phyloP scores from a whole-genome alignment of 306 rosid species.

The Sophora flavescens region DNA sequence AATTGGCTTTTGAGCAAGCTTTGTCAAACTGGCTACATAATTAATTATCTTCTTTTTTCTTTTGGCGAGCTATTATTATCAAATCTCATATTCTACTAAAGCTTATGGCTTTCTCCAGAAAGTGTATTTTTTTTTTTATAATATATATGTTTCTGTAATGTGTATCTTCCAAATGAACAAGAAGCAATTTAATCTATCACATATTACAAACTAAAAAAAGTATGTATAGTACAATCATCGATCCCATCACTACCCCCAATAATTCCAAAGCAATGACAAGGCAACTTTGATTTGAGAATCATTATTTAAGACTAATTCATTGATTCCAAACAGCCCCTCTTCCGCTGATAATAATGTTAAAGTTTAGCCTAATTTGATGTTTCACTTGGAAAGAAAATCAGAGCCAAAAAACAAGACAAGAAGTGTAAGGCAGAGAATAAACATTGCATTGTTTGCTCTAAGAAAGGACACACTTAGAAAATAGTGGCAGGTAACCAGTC shows the following conservation, averaged over 20 bases:
- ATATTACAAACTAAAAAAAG: constrained; percentile 30
- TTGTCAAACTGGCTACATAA: neutral
- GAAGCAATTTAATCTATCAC: constrained; percentile 40
- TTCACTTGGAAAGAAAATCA: constrained; percentile 41
- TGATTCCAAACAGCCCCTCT: constrained; percentile 35
- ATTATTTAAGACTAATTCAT: constrained; percentile 43
- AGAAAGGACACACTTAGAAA: constrained; percentile 30
- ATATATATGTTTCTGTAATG: constrained; percentile 5
- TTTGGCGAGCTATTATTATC: constrained; percentile 34
- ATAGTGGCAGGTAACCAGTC: constrained; percentile 43
- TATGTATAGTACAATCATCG: constrained; percentile 31
- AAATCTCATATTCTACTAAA: constrained; percentile 15
- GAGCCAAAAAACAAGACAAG: neutral
- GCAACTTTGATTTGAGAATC: constrained; percentile 36
- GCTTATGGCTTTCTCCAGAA: constrained; percentile 42
- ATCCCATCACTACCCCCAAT: constrained; percentile 53
- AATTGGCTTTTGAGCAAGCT: constrained; percentile 19
- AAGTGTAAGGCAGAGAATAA: constrained; percentile 26
- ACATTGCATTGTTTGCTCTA: constrained; percentile 24
- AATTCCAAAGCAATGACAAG: constrained; percentile 36
- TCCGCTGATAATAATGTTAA: constrained; percentile 30
- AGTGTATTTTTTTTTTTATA: constrained; percentile 23
- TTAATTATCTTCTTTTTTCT: neutral
- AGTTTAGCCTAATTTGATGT: constrained; percentile 41
- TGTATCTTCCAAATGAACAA: constrained; percentile 33